phyloP scores from a whole-genome alignment of 208 protist species.

The Crithidia thermophila region DNA sequence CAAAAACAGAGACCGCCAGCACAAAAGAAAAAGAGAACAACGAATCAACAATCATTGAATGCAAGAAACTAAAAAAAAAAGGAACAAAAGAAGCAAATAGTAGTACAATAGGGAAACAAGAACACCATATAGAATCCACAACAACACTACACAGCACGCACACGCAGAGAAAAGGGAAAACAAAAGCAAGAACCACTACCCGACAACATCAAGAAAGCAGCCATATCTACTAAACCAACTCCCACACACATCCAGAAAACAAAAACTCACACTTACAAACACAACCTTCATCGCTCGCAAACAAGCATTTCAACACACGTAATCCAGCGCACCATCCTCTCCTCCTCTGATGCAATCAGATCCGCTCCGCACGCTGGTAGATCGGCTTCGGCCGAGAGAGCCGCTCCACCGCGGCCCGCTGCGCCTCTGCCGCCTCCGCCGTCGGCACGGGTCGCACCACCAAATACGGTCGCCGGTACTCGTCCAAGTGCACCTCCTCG shows the following conservation, averaged over 20 bases:
- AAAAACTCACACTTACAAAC: no score
- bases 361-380: conserved; percentile 35
- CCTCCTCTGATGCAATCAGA: neutral
- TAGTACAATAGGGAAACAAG: neutral
- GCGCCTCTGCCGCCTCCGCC: conserved; percentile 48
- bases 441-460: conserved; percentile 57
- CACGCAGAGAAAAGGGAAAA: neutral
- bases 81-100: neutral
- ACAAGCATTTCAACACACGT: no score
- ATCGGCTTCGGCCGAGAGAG: conserved; percentile 57
- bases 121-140: no score
- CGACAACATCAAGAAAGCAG: no score
- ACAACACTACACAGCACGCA: neutral
- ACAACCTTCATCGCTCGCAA: no score
- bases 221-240: no score
- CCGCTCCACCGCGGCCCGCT: conserved; percentile 48
- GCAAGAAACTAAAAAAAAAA: conserved; percentile 8
- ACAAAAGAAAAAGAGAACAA: no score
- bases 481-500: conserved; percentile 78
- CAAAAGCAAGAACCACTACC: no score
- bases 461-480: conserved; percentile 72
- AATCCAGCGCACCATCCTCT: no score
- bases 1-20: no score
- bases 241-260: neutral
- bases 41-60: no score